Conservation (phyloP, 768 basidiomycete species). For the Podaxis mareebaensis region DNA sequence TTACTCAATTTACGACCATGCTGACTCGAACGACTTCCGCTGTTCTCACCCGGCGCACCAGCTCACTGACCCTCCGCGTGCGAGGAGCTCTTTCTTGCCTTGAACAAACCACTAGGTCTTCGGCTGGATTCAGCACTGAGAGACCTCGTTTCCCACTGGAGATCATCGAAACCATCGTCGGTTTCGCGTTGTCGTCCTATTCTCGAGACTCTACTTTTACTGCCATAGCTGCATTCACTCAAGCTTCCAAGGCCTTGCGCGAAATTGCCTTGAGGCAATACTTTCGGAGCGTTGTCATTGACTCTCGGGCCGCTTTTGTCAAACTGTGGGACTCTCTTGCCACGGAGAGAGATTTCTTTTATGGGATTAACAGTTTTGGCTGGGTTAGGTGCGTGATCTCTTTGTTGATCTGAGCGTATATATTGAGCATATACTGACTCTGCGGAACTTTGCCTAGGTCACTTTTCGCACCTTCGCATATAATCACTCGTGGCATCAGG, state of each 20-base stretch:
- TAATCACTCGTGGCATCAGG: conserved; percentile 26
- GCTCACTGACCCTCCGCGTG: conserved; percentile 7
- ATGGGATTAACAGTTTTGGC: conserved; percentile 31
- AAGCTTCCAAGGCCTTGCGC: conserved; percentile 44
- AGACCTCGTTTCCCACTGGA: conserved; percentile 10
- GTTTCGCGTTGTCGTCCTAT: conserved; percentile 15
- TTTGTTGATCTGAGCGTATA: conserved; percentile 16
- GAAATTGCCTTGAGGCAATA: conserved; percentile 41
- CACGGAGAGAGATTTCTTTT: conserved; percentile 14
- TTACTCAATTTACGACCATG: background rate
- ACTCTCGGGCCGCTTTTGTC: conserved; percentile 18
- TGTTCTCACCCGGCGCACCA: background rate
- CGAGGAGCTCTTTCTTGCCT: background rate
- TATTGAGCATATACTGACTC: conserved; percentile 17
- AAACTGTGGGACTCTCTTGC: conserved; percentile 14
- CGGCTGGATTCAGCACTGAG: background rate
- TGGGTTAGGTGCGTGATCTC: conserved; percentile 48
- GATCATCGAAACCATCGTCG: conserved; percentile 21
- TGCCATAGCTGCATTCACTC: conserved; percentile 37
- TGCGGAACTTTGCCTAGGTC: conserved; percentile 27
- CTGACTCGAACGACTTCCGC: conserved; percentile 4
- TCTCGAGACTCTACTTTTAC: conserved; percentile 9
- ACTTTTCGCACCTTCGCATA: conserved; percentile 31
- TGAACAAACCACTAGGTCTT: background rate
- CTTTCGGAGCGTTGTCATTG: conserved; percentile 25